Percentiles rank a stretch among this genome's conserved stretches.
These are phyloP conservation scores for Castanea crenata DNA, from an alignment of 306 rosid species.

Conservation along the genomic window DNA sequence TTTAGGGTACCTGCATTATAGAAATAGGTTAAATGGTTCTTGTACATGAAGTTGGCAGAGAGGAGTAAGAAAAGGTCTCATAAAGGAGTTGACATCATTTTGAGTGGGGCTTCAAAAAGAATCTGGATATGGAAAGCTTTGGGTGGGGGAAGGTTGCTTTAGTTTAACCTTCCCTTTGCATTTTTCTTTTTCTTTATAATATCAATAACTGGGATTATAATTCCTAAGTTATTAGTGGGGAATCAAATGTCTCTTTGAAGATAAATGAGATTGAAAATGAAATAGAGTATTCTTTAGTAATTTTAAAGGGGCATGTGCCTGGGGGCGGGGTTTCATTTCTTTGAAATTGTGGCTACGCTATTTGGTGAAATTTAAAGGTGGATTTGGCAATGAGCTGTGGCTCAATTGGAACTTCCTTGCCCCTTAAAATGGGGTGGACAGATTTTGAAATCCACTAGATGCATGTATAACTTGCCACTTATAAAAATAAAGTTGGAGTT, in stretches of 20 bases:
- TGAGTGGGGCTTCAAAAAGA: neutral
- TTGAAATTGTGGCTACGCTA: neutral
- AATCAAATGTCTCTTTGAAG: neutral
- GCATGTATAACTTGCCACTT: too few relatives aligned
- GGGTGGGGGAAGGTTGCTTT: neutral
- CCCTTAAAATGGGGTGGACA: too few relatives aligned
- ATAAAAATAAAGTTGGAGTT: neutral
- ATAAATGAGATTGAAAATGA: neutral
- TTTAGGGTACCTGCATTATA: neutral
- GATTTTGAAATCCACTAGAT: too few relatives aligned
- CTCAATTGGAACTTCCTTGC: too few relatives aligned
- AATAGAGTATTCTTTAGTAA: too few relatives aligned
- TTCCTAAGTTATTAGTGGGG: neutral
- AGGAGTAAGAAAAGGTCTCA: neutral
- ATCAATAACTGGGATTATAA: neutral
- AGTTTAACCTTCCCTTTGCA: neutral
- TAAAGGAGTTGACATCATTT: neutral
- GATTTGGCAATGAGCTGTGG: too few relatives aligned
- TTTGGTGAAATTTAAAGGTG: neutral
- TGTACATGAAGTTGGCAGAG: neutral
- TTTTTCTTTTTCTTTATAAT: neutral
- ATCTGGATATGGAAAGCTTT: neutral
- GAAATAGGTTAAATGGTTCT: neutral
- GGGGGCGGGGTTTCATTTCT: too few relatives aligned
- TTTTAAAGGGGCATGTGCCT: too few relatives aligned